These are phyloP conservation scores for Neoscytalidium dimidiatum DNA, from an alignment of 2,329 filamentous ascomycete genomes.

Conservation along the genomic window DNA sequence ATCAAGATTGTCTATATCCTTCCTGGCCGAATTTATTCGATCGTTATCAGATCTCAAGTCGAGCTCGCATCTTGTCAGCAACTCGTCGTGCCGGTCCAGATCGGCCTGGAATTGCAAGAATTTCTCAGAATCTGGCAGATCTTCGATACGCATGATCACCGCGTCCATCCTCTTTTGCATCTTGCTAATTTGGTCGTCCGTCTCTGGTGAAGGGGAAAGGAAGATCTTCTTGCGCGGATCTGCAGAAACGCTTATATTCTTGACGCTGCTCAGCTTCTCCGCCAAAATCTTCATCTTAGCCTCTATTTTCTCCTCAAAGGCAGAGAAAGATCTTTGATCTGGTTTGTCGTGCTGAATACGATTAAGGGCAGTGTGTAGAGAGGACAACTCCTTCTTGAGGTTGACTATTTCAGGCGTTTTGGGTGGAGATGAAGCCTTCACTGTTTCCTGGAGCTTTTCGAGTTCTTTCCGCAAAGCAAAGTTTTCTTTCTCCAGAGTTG, in stretches of 20 bases:
- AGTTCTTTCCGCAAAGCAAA: background rate
- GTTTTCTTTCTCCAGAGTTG: background rate
- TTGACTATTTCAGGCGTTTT: background rate
- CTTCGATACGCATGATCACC: background rate
- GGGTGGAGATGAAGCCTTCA: background rate
- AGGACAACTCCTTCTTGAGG: background rate
- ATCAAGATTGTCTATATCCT: background rate
- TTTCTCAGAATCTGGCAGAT: background rate
- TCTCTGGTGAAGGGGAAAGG: background rate
- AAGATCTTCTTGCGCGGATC: background rate
- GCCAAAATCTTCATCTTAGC: background rate
- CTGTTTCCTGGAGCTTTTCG: background rate
- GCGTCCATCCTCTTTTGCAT: background rate
- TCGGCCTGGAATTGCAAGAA: background rate
- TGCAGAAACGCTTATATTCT: background rate
- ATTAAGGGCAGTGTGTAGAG: background rate
- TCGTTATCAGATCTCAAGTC: background rate
- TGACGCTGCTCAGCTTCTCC: background rate
- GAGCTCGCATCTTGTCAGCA: background rate
- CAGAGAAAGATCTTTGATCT: background rate
- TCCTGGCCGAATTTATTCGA: background rate
- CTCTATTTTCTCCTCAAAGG: background rate
- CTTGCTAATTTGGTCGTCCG: background rate
- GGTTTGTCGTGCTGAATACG: background rate
- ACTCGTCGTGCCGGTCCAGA: background rate